These are phyloP conservation scores for Teratosphaeria viscida DNA, from an alignment of 2,329 filamentous ascomycete species.

Conservation along the genomic window DNA sequence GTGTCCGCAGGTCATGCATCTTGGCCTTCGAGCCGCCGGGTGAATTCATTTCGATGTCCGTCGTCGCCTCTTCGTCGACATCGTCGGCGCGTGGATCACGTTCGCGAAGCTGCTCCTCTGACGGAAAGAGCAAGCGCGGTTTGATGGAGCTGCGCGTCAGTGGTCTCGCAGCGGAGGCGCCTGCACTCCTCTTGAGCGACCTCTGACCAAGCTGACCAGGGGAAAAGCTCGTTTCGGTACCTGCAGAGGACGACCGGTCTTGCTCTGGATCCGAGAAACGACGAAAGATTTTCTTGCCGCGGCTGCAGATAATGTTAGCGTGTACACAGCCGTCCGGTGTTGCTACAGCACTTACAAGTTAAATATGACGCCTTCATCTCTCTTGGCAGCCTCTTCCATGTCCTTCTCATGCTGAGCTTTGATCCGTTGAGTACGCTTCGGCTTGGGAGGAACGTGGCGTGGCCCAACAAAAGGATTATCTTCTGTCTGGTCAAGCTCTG, in stretches of 20 bases:
- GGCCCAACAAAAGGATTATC: constrained; percentile 63
- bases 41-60: constrained; percentile 37
- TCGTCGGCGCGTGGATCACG: constrained; percentile 38
- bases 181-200: constrained; percentile 28
- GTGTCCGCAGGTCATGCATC: constrained; percentile 28
- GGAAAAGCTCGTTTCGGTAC: constrained; percentile 24
- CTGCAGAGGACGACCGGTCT: constrained; percentile 17
- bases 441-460: constrained; percentile 6
- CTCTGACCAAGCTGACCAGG: constrained; percentile 10
- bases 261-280: constrained; percentile 44
- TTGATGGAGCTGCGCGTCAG: constrained; percentile 60
- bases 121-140: constrained; percentile 61
- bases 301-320: constrained; percentile 41
- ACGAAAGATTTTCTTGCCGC: constrained; percentile 68
- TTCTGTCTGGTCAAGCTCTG: constrained; percentile 52
- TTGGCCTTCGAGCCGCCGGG: constrained; percentile 1
- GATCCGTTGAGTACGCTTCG: constrained; percentile 31
- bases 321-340: not conserved
- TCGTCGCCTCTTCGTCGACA: constrained; percentile 49
- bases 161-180: constrained; percentile 33
- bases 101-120: constrained; percentile 35
- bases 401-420: constrained; percentile 43
- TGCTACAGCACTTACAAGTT: constrained; percentile 55
- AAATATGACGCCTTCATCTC: constrained; percentile 64
- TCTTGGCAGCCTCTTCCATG: constrained; percentile 46